These are phyloP conservation scores for Pyronema omphalodes DNA, from an alignment of 495 filamentous ascomycete species.

Conservation along the genomic window DNA sequence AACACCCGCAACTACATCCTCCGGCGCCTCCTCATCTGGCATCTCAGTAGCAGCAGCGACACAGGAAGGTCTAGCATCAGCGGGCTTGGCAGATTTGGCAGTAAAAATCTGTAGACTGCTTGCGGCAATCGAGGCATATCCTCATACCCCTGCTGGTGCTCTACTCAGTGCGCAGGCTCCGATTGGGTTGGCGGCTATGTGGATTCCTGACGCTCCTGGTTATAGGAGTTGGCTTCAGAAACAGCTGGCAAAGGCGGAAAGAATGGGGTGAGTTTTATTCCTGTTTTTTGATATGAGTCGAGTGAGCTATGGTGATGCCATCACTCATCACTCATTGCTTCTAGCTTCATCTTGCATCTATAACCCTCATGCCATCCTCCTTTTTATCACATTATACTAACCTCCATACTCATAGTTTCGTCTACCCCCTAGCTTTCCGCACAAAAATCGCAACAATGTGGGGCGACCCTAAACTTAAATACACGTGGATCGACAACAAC, in stretches of 20 bases:
- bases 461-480: constrained; percentile 19
- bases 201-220: constrained; percentile 51
- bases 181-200: constrained; percentile 57
- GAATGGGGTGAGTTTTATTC: constrained; percentile 49
- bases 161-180: constrained; percentile 56
- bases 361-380: no score
- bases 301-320: background rate
- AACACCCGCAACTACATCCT: no score
- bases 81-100: constrained; percentile 41
- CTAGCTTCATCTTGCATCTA: no score
- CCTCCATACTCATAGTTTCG: constrained; percentile 40
- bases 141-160: constrained; percentile 47
- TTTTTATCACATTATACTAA: no score
- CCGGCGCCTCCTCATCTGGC: no score
- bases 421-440: constrained; percentile 59
- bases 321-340: no score
- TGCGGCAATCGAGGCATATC: constrained; percentile 58
- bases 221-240: constrained; percentile 69
- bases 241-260: constrained; percentile 63
- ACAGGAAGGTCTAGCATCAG: background rate
- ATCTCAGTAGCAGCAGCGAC: background rate
- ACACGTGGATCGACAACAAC: constrained; percentile 21
- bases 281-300: background rate
- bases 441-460: constrained; percentile 49
- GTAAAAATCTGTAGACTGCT: constrained; percentile 55